Evolutionary conservation across 352 stramenopile genomes (phyloP).

Genomic region (Salisapilia sapeloensis): DNA sequence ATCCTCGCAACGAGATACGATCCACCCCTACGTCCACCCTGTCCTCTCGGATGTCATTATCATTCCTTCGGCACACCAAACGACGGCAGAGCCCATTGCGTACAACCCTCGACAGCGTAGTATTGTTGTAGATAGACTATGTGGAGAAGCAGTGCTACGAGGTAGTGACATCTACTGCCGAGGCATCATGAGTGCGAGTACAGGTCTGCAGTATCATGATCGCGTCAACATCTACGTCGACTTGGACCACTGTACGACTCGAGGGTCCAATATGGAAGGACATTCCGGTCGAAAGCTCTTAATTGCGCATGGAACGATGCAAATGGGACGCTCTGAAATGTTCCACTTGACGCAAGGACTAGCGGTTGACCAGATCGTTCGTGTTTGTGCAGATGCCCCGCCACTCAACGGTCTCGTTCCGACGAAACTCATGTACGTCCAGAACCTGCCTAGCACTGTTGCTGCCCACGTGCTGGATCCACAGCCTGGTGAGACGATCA

Average conservation of each 20-base stretch:
- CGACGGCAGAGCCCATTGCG: conserved; percentile 10
- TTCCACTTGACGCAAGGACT: conserved; percentile 50
- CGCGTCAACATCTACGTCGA: conserved; percentile 78
- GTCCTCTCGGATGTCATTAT: conserved; percentile 39
- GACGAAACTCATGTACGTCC: conserved; percentile 71
- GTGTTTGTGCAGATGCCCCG: conserved; percentile 68
- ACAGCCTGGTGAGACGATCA: conserved; percentile 64
- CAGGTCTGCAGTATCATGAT: conserved; percentile 57
- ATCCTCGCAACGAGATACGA: conserved; percentile 14
- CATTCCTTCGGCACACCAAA: conserved; percentile 38
- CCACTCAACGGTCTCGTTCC: conserved; percentile 77
- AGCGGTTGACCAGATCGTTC: conserved; percentile 38
- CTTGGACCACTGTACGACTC: conserved; percentile 59
- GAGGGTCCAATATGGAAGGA: conserved; percentile 39
- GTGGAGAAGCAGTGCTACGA: conserved; percentile 85
- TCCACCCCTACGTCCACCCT: conserved; percentile 17
- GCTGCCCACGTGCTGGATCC: conserved; percentile 83
- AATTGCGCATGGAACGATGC: conserved; percentile 47
- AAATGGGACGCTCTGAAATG: conserved; percentile 65
- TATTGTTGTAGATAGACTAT: conserved; percentile 83
- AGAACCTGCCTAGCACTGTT: conserved; percentile 87
- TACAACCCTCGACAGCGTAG: conserved; percentile 17
- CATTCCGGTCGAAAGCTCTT: conserved; percentile 72
- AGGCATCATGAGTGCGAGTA: conserved; percentile 83
- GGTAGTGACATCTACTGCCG: conserved; percentile 88